Conservation (phyloP, 345 rosid species). For the Eucalyptus lansdowneana region DNA sequence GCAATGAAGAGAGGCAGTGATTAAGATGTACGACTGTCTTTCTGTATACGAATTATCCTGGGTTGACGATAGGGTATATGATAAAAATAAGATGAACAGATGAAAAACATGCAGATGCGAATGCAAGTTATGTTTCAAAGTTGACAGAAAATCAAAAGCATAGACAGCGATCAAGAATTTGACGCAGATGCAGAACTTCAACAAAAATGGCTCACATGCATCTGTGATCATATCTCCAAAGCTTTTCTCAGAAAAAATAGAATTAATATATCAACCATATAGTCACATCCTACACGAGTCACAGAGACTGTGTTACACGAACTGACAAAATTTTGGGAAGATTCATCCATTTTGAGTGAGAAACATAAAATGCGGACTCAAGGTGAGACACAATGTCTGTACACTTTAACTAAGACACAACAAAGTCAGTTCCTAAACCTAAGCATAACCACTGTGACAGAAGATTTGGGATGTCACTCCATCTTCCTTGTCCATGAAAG, state of each 20-base stretch:
- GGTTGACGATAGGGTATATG: background rate
- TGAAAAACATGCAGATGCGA: background rate
- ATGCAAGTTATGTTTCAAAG: background rate
- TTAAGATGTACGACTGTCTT: background rate
- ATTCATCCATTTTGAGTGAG: background rate
- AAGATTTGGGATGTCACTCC: background rate
- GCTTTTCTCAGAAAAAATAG: background rate
- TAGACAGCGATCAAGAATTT: background rate
- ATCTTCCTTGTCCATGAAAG: background rate
- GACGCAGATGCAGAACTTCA: background rate
- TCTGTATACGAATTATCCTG: background rate
- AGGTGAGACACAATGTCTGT: background rate
- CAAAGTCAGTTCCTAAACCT: background rate
- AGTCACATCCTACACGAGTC: background rate
- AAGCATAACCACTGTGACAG: background rate
- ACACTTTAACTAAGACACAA: background rate
- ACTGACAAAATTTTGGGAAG: background rate
- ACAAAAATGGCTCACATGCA: background rate
- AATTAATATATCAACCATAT: background rate
- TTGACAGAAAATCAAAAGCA: background rate
- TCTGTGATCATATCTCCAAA: background rate
- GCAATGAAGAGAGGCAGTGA: background rate
- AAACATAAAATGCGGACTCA: background rate
- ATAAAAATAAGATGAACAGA: background rate
- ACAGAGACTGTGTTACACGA: background rate